These are phyloP conservation scores for Salix exigua DNA, from an alignment of 345 rosid genomes.

Conservation along the genomic window DNA sequence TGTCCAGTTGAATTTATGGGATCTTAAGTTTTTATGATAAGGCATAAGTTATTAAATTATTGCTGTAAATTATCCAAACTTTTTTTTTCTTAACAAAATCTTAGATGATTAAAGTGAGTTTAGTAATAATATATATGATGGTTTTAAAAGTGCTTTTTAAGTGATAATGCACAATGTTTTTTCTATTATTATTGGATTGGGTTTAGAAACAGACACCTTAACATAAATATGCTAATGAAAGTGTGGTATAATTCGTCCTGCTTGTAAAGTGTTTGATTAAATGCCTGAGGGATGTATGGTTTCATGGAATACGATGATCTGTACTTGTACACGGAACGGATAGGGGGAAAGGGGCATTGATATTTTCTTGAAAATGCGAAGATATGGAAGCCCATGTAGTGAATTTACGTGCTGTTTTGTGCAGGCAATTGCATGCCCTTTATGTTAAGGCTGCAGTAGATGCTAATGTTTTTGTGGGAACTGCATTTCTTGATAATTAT, in stretches of 20 bases:
- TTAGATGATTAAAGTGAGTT: too few species aligned
- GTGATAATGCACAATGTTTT: too few species aligned
- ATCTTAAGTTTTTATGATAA: too few species aligned
- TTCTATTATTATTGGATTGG: constrained; percentile 22
- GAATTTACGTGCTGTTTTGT: constrained; percentile 58
- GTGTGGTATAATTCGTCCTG: constrained; percentile 37
- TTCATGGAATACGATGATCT: constrained; percentile 76
- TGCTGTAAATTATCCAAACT: too few species aligned
- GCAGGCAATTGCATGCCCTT: constrained; percentile 64
- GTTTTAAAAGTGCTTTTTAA: too few species aligned
- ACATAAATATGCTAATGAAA: constrained; percentile 54
- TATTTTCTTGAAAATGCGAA: constrained; percentile 49
- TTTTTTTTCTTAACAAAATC: too few species aligned
- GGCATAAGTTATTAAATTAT: too few species aligned
- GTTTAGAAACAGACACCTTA: constrained; percentile 32
- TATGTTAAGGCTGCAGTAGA: constrained; percentile 49
- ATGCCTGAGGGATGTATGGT: constrained; percentile 61
- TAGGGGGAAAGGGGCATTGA: constrained; percentile 39
- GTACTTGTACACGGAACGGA: constrained; percentile 37
- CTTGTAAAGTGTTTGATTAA: constrained; percentile 66
- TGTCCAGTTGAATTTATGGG: too few species aligned
- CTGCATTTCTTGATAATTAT: constrained; percentile 81
- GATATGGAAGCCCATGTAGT: constrained; percentile 36
- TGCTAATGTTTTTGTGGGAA: constrained; percentile 51
- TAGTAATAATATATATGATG: too few species aligned